phyloP scores from a whole-genome alignment of 2,329 filamentous ascomycete genomes.

The Neonectria punicea region DNA sequence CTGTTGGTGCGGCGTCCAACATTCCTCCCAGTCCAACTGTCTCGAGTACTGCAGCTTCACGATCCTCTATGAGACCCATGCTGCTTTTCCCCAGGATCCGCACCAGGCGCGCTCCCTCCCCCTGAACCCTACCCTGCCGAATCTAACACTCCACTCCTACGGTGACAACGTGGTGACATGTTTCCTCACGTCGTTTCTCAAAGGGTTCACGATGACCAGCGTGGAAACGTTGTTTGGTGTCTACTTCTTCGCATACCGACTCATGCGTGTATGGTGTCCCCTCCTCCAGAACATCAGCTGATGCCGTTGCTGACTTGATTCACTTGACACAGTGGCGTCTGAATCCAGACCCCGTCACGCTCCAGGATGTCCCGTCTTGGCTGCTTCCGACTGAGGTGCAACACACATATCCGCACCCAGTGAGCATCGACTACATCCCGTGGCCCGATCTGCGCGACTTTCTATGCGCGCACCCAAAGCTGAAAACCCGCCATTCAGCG shows the following conservation, averaged over 20 bases:
- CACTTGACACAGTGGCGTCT: constrained; percentile 35
- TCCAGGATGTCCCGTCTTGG: constrained; percentile 35
- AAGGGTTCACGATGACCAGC: constrained; percentile 37
- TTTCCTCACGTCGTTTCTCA: constrained; percentile 36
- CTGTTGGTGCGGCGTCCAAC: constrained; percentile 42
- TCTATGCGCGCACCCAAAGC: constrained; percentile 33
- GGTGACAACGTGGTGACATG: constrained; percentile 36
- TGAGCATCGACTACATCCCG: constrained; percentile 41
- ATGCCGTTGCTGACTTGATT: neutral
- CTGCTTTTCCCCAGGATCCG: constrained; percentile 34
- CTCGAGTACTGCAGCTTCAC: constrained; percentile 40
- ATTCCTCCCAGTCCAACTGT: constrained; percentile 36
- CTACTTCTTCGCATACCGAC: constrained; percentile 39
- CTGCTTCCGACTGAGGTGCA: constrained; percentile 38
- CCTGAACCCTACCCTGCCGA: constrained; percentile 35
- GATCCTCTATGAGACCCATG: constrained; percentile 40
- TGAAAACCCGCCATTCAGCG: constrained; percentile 35
- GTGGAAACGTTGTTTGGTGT: constrained; percentile 40
- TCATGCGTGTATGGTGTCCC: constrained; percentile 35
- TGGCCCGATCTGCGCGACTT: constrained; percentile 40
- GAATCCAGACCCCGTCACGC: constrained; percentile 36
- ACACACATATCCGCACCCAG: constrained; percentile 35
- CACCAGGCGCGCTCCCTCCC: constrained; percentile 34
- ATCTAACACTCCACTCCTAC: constrained; percentile 38
- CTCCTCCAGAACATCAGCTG: neutral